Base-by-base conservation (phyloP, 495 filamentous ascomycete genomes). In the Aspergillus diversus region DNA sequence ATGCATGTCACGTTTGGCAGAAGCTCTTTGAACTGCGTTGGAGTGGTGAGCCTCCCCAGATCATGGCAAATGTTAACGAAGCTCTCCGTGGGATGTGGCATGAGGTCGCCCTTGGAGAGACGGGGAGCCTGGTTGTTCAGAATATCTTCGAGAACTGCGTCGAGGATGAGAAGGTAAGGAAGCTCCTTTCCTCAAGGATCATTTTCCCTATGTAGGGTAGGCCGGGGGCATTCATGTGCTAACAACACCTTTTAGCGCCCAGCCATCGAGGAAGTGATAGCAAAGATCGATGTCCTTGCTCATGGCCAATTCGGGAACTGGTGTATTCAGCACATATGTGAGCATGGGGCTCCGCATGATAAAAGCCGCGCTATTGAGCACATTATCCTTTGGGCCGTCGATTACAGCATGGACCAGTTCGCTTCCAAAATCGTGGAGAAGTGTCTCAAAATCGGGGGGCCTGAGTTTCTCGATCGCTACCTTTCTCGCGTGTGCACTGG, bases 91-190 rank as follows among this genome's bases (percentile, higher is more conserved):
- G 94, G 55, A 97, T 97, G 92, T 99, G 95, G 95, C 94, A 98
- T 68, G 94, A 99, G 68, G 95, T 98, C 66, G 96, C 95, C 37
- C 80, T 97, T 43, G 95, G 95, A 27, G 95, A 99, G 80, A 99
- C 95, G 8, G 95, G 95, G 51, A 98, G 95, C 69, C 81, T 99
- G 66, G 95, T 99, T 35, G 95, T 99, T 58, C 95, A 99, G 77
- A 99, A 99, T 72, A 98, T 99, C 69, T 98, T 99, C 72, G 95
- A 99, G 77, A 99, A 99, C 70, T 99, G 95, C 70, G 85, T 99
- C 13, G 95, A 99, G 68, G 94, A 97, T 72, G 95, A 99, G 76
- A 99, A 99, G 89, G 93, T 96, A 80, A 63, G 79, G 59, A 5
- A 46, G 0, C 21, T 4, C 16, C 17, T 49, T 48, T 34, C 5